Conservation (phyloP, 2,329 filamentous ascomycete genomes). For the Pseudogymnoascus sp. region DNA sequence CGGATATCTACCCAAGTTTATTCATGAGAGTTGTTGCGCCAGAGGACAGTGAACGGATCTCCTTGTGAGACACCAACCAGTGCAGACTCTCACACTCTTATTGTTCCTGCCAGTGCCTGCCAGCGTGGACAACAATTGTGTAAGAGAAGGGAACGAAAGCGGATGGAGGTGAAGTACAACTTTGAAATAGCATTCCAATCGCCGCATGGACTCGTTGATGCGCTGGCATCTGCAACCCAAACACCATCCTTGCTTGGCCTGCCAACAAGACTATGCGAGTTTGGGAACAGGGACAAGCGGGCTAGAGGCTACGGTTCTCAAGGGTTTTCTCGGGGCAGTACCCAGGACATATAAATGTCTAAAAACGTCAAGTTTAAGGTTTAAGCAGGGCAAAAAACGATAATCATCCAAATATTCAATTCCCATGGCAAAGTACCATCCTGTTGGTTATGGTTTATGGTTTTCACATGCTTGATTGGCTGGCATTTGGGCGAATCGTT, state of each 20-base stretch:
- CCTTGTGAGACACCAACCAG: background rate
- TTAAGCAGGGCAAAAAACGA: background rate
- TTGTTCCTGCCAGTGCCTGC: background rate
- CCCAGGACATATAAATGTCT: background rate
- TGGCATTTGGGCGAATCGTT: background rate
- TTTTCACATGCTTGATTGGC: constrained; percentile 5
- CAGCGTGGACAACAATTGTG: background rate
- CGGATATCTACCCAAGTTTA: background rate
- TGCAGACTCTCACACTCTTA: background rate
- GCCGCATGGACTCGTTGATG: background rate
- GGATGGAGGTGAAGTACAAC: background rate
- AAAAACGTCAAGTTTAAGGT: background rate
- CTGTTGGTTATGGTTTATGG: background rate
- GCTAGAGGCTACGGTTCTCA: background rate
- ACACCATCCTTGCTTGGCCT: background rate
- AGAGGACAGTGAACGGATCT: background rate
- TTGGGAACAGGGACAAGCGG: background rate
- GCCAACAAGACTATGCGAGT: background rate
- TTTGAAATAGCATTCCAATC: background rate
- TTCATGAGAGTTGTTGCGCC: background rate
- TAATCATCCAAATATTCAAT: background rate
- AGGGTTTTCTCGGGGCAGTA: background rate
- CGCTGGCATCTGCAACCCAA: constrained; percentile 1
- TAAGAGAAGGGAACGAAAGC: background rate
- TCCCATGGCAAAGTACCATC: background rate